Base-by-base conservation (phyloP, 1,284 basidiomycete species). In the Apiotrichum montevideense region DNA sequence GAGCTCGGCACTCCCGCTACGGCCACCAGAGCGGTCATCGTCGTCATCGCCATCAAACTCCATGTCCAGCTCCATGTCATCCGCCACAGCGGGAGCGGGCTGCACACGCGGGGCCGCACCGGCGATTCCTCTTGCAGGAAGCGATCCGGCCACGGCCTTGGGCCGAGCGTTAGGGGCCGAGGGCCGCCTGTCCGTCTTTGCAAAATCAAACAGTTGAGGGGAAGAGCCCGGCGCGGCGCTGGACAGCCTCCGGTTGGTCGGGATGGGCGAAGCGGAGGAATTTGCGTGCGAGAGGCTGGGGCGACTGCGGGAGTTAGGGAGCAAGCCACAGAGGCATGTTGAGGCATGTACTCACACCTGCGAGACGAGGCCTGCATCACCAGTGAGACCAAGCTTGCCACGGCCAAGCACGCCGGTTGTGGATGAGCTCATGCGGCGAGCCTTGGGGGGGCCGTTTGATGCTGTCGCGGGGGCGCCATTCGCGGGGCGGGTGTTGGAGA, bases 21-120 rank as follows among this genome's bases (percentile, higher is more conserved):
- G 61, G 39, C 46, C 54, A 8, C 61, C 54, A 1, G 58, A 59
- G 14, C 56, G 53, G 39, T 57, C 62, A n/a, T 63, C 62, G 46
- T 59, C 61, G 35, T 63, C 62, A 42, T 63, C 62, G 21, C 52
- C 61, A 45, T 58, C 62, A 53, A 63, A 75, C 47, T 68, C 67
- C 72, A 75, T 73, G 54, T 75, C 73, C 3, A 73, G 63, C 61
- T 73, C 73, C 62, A 72, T 70, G 57, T 75, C 73, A 48, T 73
- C 72, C 9, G 46, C 41, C 29, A 57, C 57, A 3, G 55, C 48
- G 9, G 59, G 58, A 8, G 55, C 53, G 11, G 52, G 51, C 43
- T 56, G 59, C 1, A 55, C 46, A 40, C 40, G 48, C 5, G 54
- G 53, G 42, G 48, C 33, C 3, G 40, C 61, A 54, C 41, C 63